Percentiles rank a stretch among this genome's conserved stretches.
These are phyloP conservation scores for Aspergillus bridgeri DNA, from an alignment of 495 filamentous ascomycete species.

Conservation along the genomic window DNA sequence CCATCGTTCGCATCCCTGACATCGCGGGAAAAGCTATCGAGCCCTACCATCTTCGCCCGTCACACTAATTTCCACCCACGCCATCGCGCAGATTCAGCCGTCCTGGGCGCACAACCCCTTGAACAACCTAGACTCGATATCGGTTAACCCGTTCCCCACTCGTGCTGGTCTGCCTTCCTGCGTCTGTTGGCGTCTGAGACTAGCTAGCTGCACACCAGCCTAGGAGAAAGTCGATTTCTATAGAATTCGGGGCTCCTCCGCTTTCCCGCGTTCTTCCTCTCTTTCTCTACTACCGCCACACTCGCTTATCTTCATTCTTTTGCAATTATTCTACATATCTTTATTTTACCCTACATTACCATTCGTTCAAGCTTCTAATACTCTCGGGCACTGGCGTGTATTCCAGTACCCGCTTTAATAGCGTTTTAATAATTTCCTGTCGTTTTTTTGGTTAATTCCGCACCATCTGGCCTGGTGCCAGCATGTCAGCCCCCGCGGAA, in stretches of 20 bases:
- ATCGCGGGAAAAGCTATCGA: not conserved
- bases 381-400: not conserved
- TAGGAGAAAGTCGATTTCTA: not conserved
- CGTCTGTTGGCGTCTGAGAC: not conserved
- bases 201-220: not conserved
- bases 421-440: not conserved
- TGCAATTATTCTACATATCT: not conserved
- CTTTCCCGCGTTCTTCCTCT: constrained; percentile 9
- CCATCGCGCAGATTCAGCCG: not conserved
- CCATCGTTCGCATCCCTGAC: not conserved
- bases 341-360: not conserved
- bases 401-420: not conserved
- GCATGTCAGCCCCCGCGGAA: constrained; percentile 53
- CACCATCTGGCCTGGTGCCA: constrained; percentile 33
- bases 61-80: not conserved
- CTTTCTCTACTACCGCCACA: not conserved
- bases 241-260: not conserved
- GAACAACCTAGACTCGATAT: not conserved
- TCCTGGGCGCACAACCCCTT: not conserved
- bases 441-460: not conserved
- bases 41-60: not conserved
- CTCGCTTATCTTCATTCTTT: constrained; percentile 2
- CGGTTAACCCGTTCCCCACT: not conserved
- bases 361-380: constrained; percentile 12
- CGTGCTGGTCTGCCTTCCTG: not conserved